A percentile compares a stretch with the other conserved stretches of the same genome.
Conservation (phyloP, 345 rosid genomes). For the Syzygium oleosum region DNA sequence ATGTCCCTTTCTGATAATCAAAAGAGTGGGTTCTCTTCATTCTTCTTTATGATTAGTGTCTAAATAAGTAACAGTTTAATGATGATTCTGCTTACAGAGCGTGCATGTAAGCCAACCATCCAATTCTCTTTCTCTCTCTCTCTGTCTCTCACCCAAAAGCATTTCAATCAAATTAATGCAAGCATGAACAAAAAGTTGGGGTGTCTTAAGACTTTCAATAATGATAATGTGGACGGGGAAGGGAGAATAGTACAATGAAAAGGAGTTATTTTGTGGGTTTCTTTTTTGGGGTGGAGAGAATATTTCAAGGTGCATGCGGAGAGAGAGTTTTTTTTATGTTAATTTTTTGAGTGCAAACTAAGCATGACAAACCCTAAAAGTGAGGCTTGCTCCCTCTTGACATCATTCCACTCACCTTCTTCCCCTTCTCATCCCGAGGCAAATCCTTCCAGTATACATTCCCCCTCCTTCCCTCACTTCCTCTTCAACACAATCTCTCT, state of each 20-base stretch:
- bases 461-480: slow-evolving; percentile 11
- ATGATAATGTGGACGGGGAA: neutral
- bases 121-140: neutral
- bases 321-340: neutral
- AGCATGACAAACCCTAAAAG: slow-evolving; percentile 38
- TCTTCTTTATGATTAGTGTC: neutral
- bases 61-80: neutral
- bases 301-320: slow-evolving; percentile 13
- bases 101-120: slow-evolving; percentile 12
- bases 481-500: slow-evolving; percentile 8
- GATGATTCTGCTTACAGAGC: neutral
- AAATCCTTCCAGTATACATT: slow-evolving; percentile 9
- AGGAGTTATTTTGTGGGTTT: neutral
- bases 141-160: neutral
- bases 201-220: neutral
- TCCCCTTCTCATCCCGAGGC: slow-evolving; percentile 53
- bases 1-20: neutral
- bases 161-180: slow-evolving; percentile 2
- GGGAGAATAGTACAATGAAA: slow-evolving; percentile 1
- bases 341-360: slow-evolving; percentile 1
- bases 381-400: slow-evolving; percentile 30
- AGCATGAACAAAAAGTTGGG: neutral
- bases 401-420: slow-evolving; percentile 68
- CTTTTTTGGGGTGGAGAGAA: slow-evolving; percentile 6
- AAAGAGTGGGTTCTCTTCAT: neutral